phyloP scores from a whole-genome alignment of 345 rosid species.

The Raphanus raphanistrum region DNA sequence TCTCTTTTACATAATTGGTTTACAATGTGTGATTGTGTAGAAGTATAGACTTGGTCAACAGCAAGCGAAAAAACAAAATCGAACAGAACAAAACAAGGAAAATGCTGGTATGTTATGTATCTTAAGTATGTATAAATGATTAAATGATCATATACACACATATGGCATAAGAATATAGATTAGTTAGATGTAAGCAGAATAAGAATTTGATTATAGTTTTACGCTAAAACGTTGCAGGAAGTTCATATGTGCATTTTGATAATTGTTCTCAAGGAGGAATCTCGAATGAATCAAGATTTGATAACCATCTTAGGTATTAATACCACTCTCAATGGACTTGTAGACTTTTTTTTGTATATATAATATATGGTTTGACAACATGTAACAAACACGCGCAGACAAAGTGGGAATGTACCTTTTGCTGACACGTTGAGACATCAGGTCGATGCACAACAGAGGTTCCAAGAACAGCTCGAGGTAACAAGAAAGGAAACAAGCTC shows the following conservation, averaged over 20 bases:
- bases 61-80: conserved; percentile 52
- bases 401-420: conserved; percentile 50
- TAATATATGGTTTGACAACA: conserved; percentile 19
- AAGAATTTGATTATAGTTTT: not conserved
- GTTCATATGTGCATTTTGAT: conserved; percentile 48
- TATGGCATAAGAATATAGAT: not conserved
- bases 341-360: not conserved
- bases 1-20: not conserved
- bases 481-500: not conserved
- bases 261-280: conserved; percentile 36
- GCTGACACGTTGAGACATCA: conserved; percentile 56
- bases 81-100: conserved; percentile 46
- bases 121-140: not conserved
- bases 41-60: conserved; percentile 88
- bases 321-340: conserved; percentile 2
- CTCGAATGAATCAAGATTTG: conserved; percentile 40
- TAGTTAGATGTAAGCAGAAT: not conserved
- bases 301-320: conserved; percentile 43
- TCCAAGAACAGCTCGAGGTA: conserved; percentile 82
- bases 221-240: conserved; percentile 26
- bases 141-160: not conserved
- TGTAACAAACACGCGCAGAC: not conserved
- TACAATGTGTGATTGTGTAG: conserved; percentile 39
- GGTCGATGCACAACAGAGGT: conserved; percentile 53
- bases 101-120: conserved; percentile 44